Evolutionary conservation across 1,284 basidiomycete genomes (phyloP).

Genomic region (Melampsora larici-populina): DNA sequence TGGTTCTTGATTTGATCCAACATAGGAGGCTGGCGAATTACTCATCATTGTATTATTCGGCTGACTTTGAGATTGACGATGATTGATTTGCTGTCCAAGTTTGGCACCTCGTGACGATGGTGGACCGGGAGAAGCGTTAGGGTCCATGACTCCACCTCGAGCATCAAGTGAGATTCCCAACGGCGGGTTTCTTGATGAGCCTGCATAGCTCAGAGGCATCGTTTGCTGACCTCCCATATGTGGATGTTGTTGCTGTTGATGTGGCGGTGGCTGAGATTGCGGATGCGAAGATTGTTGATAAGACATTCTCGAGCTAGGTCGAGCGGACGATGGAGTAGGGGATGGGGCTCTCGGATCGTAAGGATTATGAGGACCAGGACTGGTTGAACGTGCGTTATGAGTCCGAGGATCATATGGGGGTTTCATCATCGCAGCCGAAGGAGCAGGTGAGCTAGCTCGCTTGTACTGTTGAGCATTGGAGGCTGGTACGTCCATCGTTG

Average conservation of each 20-base stretch:
- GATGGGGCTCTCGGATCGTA: constrained; percentile 31
- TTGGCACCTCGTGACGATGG: constrained; percentile 4
- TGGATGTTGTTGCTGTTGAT: neutral
- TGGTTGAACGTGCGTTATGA: constrained; percentile 22
- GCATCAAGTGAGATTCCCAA: constrained; percentile 75
- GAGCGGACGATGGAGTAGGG: constrained; percentile 19
- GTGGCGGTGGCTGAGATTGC: neutral
- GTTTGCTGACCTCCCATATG: constrained; percentile 6
- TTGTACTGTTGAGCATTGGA: constrained; percentile 11
- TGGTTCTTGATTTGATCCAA: neutral
- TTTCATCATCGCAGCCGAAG: neutral
- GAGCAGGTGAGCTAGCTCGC: constrained; percentile 38
- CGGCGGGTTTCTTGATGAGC: constrained; percentile 47
- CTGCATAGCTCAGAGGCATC: constrained; percentile 3
- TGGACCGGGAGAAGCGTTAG: constrained; percentile 47
- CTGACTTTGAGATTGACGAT: constrained; percentile 32
- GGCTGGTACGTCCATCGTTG: neutral
- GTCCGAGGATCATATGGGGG: constrained; percentile 21
- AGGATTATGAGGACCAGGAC: constrained; percentile 10
- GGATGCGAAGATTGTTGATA: constrained; percentile 5
- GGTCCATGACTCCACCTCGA: constrained; percentile 69
- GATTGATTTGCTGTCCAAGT: neutral
- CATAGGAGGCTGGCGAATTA: constrained; percentile 33
- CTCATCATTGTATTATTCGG: constrained; percentile 22
- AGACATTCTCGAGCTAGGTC: constrained; percentile 7